Base-by-base conservation (phyloP, 2,329 filamentous ascomycete species). In the Monosporascus cannonballus region DNA sequence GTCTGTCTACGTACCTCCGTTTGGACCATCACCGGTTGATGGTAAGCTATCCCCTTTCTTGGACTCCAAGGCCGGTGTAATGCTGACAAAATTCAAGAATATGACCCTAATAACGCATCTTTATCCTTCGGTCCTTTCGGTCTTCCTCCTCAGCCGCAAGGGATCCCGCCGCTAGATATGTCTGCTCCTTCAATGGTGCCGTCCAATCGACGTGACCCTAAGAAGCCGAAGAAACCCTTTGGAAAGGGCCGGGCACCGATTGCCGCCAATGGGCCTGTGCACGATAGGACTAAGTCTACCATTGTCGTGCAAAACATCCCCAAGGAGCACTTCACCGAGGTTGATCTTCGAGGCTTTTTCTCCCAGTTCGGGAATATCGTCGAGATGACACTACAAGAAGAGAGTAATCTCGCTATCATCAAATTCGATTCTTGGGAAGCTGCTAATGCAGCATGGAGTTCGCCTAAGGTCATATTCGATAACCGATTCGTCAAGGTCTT, bases 401-500 rank as follows among this genome's bases (percentile, higher is more conserved):
- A 85, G 64, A 85, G 85, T 64, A 78, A 80, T 42, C 69, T 90
- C 17, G 89, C 89, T 1, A 73, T 89, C 30, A 76, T 94, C 57
- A 87, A 84, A 59, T 94, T 79, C 61, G 78, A 83, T 49, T 77
- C 76, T 42, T 87, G 85, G 78, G 76, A 77, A 6, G 71, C 81
- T 15, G 89, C 89, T 15, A 81, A 84, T 54, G 79, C 80, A 17
- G 89, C 89, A 2, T 90, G 89, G 66, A 78, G 79, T 47, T 91
- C 86, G 8, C 89, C 89, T 0, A 90, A 90, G 64, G 85, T 85
- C 47, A 85, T 94, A 45, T 94, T 93, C 64, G 87, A 92, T 62
- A 94, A 93, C 60, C 78, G 89, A 11, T 94, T 94, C 61, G 89
- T 94, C 48, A 92, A 90, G 62, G 86, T 93, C 0, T 91, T 86